phyloP scores from a whole-genome alignment of 495 filamentous ascomycete species.

The Podospora sp. region DNA sequence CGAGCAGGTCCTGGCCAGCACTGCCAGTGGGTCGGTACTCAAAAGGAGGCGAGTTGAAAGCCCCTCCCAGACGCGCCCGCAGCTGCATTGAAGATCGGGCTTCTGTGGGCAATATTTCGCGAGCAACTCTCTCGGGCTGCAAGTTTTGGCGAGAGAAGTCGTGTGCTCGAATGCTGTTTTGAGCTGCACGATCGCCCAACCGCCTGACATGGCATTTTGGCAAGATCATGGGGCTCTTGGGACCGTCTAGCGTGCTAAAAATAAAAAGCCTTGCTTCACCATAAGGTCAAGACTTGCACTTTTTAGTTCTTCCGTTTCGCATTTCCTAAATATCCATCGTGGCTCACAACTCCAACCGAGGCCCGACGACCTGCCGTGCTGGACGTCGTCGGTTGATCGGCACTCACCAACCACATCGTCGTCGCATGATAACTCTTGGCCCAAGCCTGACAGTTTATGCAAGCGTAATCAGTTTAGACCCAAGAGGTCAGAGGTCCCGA shows the following conservation, averaged over 20 bases:
- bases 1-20: too few relatives aligned
- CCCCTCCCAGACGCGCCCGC: too few relatives aligned
- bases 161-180: not conserved
- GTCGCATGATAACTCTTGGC: conserved; percentile 20
- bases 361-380: not conserved
- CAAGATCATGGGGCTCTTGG: not conserved
- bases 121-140: not conserved
- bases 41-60: too few relatives aligned
- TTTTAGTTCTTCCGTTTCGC: not conserved
- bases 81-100: not conserved
- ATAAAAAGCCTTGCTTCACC: not conserved
- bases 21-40: not conserved
- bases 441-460: not conserved
- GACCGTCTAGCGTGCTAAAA: not conserved
- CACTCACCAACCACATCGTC: conserved; percentile 14
- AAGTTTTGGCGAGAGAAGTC: not conserved
- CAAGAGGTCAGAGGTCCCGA: too few relatives aligned
- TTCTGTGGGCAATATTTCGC: not conserved
- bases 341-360: not conserved
- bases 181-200: not conserved
- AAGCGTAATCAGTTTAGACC: not conserved
- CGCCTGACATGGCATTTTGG: not conserved
- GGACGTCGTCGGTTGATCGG: not conserved
- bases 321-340: not conserved
- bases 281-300: not conserved